Evolutionary conservation across 495 filamentous ascomycete genomes (phyloP), one percentile per base, ranked within the genome.

Genomic region (Trichoderma gamsii): DNA sequence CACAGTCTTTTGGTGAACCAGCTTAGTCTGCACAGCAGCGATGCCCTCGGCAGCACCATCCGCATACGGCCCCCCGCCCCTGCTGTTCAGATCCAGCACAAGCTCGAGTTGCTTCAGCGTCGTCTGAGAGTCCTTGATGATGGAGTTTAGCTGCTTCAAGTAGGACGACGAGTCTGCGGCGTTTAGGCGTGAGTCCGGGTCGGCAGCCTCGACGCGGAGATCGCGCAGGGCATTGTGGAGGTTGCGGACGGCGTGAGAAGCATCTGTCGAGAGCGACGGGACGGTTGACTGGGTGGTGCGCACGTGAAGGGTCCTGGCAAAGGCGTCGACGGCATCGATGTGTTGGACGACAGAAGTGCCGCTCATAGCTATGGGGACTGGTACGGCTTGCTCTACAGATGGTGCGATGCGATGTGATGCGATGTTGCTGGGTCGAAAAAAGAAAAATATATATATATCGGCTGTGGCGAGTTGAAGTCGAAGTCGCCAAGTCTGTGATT

Each of bases 111-210:
- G 76, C 69, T 78, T 79, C 23, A 86, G 76, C 15, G 77, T 75
- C 44, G 79, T 79, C 69, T 83, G 80, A 67, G 79, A 79, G 68
- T 84, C 83, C 66, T 83, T 79, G 63, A 82, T 72, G 66, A 84
- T 79, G 4, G 77, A 75, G 0, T 70, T 73, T 38, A 86, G 72
- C 68, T 80, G 74, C n/a, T 79, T 73, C 18, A 73, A 67, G 67
- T 81, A 85, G 63, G 79, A 74, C 16, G 25, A 18, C 8, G 70
- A 63, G 6, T 68, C 64, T 66, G 78, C 74, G 56, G 64, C 68
- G 70, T 78, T 81, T 13, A 86, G 75, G 29, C 78, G 77, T 29
- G 82, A 84, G 59, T 80, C 82, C 13, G 79, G 74, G 64, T 83
- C 81, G 68, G 80, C 76, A 66, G 76, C 74, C 71, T 86, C 83